Evolutionary conservation across 768 basidiomycete genomes (phyloP), one percentile per base, ranked within the genome.

Genomic region (Naganishia randhawae): DNA sequence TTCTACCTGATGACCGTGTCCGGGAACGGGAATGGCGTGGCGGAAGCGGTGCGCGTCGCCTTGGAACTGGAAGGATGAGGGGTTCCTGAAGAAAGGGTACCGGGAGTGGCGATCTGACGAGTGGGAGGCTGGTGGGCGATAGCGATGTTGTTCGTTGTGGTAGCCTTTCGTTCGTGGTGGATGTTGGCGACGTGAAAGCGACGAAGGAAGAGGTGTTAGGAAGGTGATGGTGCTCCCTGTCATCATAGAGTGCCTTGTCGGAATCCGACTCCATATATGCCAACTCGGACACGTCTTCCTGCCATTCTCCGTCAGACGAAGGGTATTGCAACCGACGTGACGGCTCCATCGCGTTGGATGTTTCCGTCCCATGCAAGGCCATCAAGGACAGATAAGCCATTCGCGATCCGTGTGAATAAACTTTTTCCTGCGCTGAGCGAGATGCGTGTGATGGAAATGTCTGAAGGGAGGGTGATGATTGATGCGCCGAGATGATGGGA

Each of bases 101-200:
- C 25, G 45, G 45, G n/a, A 48, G 54, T 55, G 54, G 57, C 14
- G 57, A 61, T 48, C 25, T 48, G 8, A 22, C n/a, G 19, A 61
- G n/a, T 8, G 57, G 57, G 57, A 61, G n/a, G 22, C 37, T 39
- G 3, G 35, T 39, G 11, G 3, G 22, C 1, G 57, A 41, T 35
- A 61, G 22, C 11, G 57, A 61, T 25, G 57, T 25, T 42, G n/a
- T 39, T 39, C 57, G 57, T 61, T 25, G 35, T 13, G 57, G 57
- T 19, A 37, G n/a, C 14, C 19, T 16, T 9, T 10, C 25, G 57
- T 41, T 22, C 8, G 54, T 27, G 1, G 25, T 37, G n/a, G n/a
- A n/a, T n/a, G 54, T n/a, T n/a, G 19, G 16, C 11, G 35, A 22
- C n/a, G n/a, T n/a, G n/a, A n/a, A n/a, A n/a, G n/a, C n/a, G n/a